phyloP scores from a whole-genome alignment of 331 rosid genomes.

The Malus hybrid region DNA sequence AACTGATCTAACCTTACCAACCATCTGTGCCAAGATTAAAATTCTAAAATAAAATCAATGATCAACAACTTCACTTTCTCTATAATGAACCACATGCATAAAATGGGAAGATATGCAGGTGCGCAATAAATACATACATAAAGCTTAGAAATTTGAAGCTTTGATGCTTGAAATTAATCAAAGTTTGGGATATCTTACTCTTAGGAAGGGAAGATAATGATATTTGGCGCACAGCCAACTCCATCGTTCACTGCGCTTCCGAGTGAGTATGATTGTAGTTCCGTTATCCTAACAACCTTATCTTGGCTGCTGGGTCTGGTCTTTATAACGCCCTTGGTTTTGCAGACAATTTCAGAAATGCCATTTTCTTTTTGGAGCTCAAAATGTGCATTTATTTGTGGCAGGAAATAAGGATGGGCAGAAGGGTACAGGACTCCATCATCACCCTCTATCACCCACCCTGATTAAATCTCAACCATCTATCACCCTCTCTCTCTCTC shows the following conservation, averaged over 20 bases:
- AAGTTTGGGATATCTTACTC: conserved; percentile 15
- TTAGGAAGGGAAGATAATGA: conserved; percentile 17
- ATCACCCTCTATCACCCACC: no score
- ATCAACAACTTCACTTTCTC: not conserved
- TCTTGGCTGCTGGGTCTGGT: not conserved
- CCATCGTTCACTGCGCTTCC: conserved; percentile 27
- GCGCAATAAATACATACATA: not conserved
- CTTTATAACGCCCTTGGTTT: not conserved
- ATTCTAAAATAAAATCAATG: not conserved
- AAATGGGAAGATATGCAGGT: not conserved
- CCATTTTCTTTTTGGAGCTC: not conserved
- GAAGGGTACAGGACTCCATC: no score
- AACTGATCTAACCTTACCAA: not conserved
- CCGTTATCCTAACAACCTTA: not conserved
- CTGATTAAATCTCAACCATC: no score
- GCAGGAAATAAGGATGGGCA: not conserved
- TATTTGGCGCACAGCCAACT: conserved; percentile 22
- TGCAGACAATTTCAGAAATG: conserved; percentile 1
- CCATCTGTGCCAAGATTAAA: not conserved
- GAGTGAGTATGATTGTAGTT: not conserved
- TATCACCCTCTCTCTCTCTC: no score
- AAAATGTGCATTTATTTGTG: not conserved
- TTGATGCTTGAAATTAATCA: not conserved
- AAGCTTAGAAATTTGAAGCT: not conserved
- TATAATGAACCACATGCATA: not conserved